Percentiles rank a stretch among this genome's conserved stretches.
Evolutionary conservation across 805 yeast species (phyloP).

Genomic region (Pichia gijzeniarum): DNA sequence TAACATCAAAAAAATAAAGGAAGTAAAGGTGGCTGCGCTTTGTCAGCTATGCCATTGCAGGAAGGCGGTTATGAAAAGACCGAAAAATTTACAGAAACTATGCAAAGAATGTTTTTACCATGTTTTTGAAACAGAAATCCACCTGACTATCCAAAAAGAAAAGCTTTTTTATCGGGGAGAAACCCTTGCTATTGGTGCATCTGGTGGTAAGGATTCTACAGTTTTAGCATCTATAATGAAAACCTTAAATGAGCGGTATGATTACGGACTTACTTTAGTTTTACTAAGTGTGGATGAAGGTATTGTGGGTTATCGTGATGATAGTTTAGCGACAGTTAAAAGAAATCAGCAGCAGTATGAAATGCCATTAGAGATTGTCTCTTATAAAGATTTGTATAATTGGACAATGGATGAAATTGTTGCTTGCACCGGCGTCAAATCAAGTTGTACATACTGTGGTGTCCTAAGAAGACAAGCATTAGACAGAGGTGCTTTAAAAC

Average conservation of each 20-base stretch:
- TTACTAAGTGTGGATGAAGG: constrained; percentile 93
- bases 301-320: constrained; percentile 94
- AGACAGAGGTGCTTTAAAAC: constrained; percentile 88
- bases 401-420: constrained; percentile 99
- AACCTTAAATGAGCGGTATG: constrained; percentile 77
- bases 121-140: constrained; percentile 94
- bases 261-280: constrained; percentile 82
- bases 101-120: constrained; percentile 87
- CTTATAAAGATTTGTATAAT: constrained; percentile 82
- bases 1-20: constrained; percentile 15
- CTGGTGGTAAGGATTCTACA: constrained; percentile 98
- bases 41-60: constrained; percentile 83
- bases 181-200: constrained; percentile 92
- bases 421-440: constrained; percentile 85
- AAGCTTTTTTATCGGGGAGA: constrained; percentile 76
- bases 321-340: constrained; percentile 92
- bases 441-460: constrained; percentile 97
- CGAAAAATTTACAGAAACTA: constrained; percentile 82
- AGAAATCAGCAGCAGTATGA: constrained; percentile 73
- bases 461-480: constrained; percentile 93
- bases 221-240: constrained; percentile 87
- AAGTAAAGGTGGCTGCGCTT: constrained; percentile 36
- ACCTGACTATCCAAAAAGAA: constrained; percentile 71
- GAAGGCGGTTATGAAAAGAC: constrained; percentile 84
- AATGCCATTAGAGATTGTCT: constrained; percentile 42